Evolutionary conservation across 2,329 filamentous ascomycete genomes (phyloP), one percentile per base, ranked within the genome.

Genomic region (Colletotrichum somersetense): DNA sequence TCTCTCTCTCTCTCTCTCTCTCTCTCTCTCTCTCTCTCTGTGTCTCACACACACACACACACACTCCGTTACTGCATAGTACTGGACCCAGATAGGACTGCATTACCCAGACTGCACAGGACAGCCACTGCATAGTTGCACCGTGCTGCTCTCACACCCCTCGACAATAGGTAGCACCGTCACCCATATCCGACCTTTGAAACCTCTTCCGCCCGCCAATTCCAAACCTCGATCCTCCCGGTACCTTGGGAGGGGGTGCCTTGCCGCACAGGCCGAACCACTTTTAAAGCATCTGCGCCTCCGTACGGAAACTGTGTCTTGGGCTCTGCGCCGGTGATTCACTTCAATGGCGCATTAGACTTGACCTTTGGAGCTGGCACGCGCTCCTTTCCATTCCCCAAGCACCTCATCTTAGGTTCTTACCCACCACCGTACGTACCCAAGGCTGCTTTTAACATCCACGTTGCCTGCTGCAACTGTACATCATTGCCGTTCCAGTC

Each of bases 321-420:
- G 59, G 65, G 52, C 66, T 69, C 59, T 62, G 62, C 62, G 56
- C 71, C 71, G 67, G 61, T 66, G 66, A 66, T 71, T 71, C 61
- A 70, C 61, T 42, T 66, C 71, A 62, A 73, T 73, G 71, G 71
- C 67, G 67, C 67, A 71, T 71, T 73, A 73, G 46, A 65, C 56
- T 66, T 73, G 53, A 59, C 30, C 33, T 65, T 57, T 56, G 66
- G 35, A 33, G 44, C 66, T 69, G 69, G 69, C 66, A 72, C 66
- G 69, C 69, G 69, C 46, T 72, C 59, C 59, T 56, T 72, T 64
- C 65, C 35, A 42, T 40, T 58, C 35, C 42, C 44, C 53, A 48
- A 50, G 30, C 20, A 62, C 26, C 59, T 62, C 44, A 52, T 62
- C 59, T 52, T 18, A 52, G 35, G 35, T 65, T 58, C 23, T 40